phyloP scores from a whole-genome alignment of 352 stramenopile species.

The Globisporangium barbulae region DNA sequence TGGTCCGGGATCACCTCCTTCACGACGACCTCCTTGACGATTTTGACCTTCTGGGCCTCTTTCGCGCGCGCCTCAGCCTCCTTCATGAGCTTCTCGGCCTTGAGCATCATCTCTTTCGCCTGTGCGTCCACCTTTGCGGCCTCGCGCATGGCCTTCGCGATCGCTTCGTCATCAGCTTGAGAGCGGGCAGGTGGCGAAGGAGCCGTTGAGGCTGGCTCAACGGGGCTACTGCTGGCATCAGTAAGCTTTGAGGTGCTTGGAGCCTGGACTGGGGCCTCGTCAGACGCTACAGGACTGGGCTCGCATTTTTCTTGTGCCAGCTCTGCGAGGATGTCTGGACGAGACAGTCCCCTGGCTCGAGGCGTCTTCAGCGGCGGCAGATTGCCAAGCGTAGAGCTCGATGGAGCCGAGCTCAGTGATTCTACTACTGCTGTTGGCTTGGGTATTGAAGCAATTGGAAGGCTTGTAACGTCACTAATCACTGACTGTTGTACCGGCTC shows the following conservation, averaged over 20 bases:
- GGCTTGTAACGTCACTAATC: not conserved
- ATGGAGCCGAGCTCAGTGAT: not conserved
- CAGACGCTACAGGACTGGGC: not conserved
- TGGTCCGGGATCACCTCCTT: constrained; percentile 75
- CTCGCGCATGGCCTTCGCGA: constrained; percentile 43
- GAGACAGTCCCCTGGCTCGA: constrained; percentile 9
- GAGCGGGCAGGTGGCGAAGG: not conserved
- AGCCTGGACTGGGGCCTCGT: not conserved
- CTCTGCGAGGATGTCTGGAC: constrained; percentile 15
- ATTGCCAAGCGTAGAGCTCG: not conserved
- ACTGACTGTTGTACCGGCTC: not conserved
- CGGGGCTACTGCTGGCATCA: not conserved
- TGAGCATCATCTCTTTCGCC: constrained; percentile 74
- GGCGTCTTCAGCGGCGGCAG: constrained; percentile 17
- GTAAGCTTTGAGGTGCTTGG: not conserved
- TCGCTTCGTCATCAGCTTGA: constrained; percentile 15
- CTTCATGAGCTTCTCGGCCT: constrained; percentile 61
- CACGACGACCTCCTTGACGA: constrained; percentile 66
- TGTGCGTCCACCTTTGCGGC: constrained; percentile 56
- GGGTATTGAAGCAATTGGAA: not conserved
- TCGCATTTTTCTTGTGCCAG: constrained; percentile 7
- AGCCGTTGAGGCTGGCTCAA: not conserved
- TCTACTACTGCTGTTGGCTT: not conserved
- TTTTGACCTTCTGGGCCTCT: constrained; percentile 36
- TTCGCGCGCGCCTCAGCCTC: constrained; percentile 43